These are phyloP conservation scores for Plasmodium vivax DNA, from an alignment of 169 alveolate species.

Conservation along the genomic window DNA sequence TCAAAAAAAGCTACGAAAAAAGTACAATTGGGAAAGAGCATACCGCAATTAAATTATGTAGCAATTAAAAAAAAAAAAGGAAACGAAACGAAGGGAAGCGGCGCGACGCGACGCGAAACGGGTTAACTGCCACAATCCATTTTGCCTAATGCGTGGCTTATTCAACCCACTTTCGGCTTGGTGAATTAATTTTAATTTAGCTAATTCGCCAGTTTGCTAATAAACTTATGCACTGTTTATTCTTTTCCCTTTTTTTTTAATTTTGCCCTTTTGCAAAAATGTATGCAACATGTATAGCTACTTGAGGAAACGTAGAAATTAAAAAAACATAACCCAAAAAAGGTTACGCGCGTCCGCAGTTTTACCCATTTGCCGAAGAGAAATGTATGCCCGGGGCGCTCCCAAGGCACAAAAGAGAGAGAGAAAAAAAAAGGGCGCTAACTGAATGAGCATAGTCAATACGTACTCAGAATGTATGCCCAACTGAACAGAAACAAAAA, in stretches of 20 bases:
- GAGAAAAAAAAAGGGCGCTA: not conserved
- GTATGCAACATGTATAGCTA: not conserved
- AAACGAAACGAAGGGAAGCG: not conserved
- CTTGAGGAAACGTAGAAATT: not conserved
- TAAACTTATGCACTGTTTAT: not conserved
- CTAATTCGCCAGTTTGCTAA: not conserved
- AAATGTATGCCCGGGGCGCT: conserved; percentile 12
- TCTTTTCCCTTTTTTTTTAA: not conserved
- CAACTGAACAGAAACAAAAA: conserved; percentile 64
- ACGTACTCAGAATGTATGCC: conserved; percentile 33
- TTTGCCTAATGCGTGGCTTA: not conserved
- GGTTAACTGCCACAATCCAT: not conserved
- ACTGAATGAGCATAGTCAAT: not conserved
- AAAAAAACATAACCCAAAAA: not conserved
- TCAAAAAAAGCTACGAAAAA: not conserved
- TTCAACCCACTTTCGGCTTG: not conserved
- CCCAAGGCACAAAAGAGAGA: not conserved
- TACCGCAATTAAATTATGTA: not conserved
- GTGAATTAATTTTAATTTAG: not conserved
- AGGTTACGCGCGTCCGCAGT: not conserved
- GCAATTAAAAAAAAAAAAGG: not conserved
- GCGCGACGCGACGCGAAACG: not conserved
- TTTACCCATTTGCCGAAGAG: not conserved
- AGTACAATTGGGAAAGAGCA: not conserved
- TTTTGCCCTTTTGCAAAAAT: conserved; percentile 5